These are phyloP conservation scores for Coprinellus micaceus DNA, from an alignment of 768 basidiomycete genomes.

Conservation along the genomic window DNA sequence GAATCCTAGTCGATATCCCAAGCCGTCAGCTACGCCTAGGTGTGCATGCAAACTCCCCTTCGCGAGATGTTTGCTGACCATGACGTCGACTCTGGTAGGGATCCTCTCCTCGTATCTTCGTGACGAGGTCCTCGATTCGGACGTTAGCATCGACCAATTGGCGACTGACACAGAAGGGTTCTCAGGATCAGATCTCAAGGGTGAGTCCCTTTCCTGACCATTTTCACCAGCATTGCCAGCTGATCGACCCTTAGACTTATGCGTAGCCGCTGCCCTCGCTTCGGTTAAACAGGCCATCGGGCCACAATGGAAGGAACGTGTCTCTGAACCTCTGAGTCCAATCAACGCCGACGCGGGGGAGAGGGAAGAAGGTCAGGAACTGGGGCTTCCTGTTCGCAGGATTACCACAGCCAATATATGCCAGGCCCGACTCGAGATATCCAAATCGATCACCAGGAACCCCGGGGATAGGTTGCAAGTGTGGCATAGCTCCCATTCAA, in stretches of 20 bases:
- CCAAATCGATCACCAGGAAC: background rate
- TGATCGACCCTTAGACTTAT: slow-evolving; percentile 2
- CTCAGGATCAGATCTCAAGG: slow-evolving; percentile 16
- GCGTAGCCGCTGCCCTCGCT: slow-evolving; percentile 7
- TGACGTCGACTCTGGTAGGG: background rate
- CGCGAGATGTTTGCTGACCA: background rate
- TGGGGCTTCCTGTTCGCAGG: background rate
- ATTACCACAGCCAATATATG: background rate
- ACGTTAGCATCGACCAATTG: slow-evolving; percentile 9
- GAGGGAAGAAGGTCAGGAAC: background rate
- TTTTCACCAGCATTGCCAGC: background rate
- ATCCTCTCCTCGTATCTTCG: background rate
- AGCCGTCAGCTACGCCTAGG: slow-evolving; percentile 1
- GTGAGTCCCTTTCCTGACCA: slow-evolving; percentile 3
- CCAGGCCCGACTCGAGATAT: background rate
- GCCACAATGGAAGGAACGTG: background rate
- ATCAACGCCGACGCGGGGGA: background rate
- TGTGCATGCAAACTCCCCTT: background rate
- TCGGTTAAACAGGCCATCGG: slow-evolving; percentile 9
- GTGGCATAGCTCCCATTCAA: no score
- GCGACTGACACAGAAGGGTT: slow-evolving; percentile 5
- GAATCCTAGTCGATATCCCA: slow-evolving; percentile 12
- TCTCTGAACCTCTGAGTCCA: background rate
- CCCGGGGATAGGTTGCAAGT: no score
- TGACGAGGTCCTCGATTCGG: slow-evolving; percentile 9